Evolutionary conservation across 371 early-diverging fungal species (phyloP).

Genomic region (Syncephalastrum racemosum): DNA sequence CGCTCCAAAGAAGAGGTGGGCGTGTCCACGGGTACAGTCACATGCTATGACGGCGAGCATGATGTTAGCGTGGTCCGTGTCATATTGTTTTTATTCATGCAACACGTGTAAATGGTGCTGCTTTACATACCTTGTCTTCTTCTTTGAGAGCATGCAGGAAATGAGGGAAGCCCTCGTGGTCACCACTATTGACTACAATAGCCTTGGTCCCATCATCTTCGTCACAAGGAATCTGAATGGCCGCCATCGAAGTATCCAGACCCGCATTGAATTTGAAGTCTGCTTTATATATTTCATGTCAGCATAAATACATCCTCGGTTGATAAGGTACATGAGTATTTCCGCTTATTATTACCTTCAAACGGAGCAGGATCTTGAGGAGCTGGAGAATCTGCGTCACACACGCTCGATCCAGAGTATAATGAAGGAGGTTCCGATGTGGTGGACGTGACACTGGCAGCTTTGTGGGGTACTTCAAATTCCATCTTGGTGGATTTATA

Average conservation of each 20-base stretch:
- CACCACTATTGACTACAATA: background rate
- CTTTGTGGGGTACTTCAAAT: constrained; percentile 8
- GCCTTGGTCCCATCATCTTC: constrained; percentile 17
- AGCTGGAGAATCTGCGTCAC: constrained; percentile 15
- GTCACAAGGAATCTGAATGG: constrained; percentile 20
- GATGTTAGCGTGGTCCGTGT: too few relatives aligned
- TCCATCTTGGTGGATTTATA: constrained; percentile 5
- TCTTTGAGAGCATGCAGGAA: too few relatives aligned
- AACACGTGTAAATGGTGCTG: too few relatives aligned
- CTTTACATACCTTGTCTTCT: constrained; percentile 3
- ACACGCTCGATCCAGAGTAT: constrained; percentile 19
- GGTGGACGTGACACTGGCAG: constrained; percentile 16
- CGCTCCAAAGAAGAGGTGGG: constrained; percentile 25
- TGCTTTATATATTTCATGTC: background rate
- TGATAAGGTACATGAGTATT: too few relatives aligned
- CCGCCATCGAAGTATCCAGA: constrained; percentile 11
- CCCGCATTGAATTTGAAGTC: constrained; percentile 17
- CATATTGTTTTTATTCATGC: too few relatives aligned
- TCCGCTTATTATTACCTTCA: constrained; percentile 10
- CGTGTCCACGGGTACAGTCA: constrained; percentile 23
- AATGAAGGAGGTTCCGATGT: constrained; percentile 16
- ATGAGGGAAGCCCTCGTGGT: too few relatives aligned
- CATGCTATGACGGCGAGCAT: constrained; percentile 1
- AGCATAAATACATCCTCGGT: too few relatives aligned
- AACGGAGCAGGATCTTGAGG: constrained; percentile 15